Evolutionary conservation across 345 rosid species (phyloP).

Genomic region (Arabis hirsuta): DNA sequence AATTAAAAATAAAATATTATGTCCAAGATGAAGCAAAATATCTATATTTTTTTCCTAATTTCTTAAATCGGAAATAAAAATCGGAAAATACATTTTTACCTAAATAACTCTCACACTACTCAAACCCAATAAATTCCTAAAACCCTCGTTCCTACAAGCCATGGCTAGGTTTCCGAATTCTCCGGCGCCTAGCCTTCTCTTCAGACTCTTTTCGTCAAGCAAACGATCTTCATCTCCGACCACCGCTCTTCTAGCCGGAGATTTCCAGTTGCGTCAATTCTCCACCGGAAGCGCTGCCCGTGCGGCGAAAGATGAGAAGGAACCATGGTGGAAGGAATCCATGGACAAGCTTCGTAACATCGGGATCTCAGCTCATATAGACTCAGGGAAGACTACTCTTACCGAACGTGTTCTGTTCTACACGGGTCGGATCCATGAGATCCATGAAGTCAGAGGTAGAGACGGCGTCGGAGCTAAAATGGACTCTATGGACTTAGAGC

Average conservation of each 20-base stretch:
- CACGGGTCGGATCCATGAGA: conserved; percentile 97
- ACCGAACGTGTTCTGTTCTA: conserved; percentile 90
- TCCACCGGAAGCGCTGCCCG: conserved; percentile 75
- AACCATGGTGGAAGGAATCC: conserved; percentile 98
- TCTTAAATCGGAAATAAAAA: background rate
- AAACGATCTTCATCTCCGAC: conserved; percentile 48
- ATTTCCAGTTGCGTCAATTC: conserved; percentile 63
- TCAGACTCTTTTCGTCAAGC: conserved; percentile 45
- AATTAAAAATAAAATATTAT: too few relatives aligned
- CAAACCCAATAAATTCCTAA: conserved; percentile 36
- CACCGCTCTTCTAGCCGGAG: conserved; percentile 62
- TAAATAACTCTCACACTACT: background rate
- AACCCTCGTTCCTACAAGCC: conserved; percentile 34
- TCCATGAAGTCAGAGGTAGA: conserved; percentile 95
- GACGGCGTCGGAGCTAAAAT: conserved; percentile 99
- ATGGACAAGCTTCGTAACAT: conserved; percentile 86
- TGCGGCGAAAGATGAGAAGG: conserved; percentile 76
- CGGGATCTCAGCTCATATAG: conserved; percentile 98
- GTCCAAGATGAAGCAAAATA: background rate
- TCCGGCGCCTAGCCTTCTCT: conserved; percentile 55
- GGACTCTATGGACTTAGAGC: conserved; percentile 99
- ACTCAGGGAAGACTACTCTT: conserved; percentile 96
- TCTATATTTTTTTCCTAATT: background rate
- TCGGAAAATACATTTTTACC: conserved; percentile 1
- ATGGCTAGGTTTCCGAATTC: conserved; percentile 63